A percentile compares a stretch with the other conserved stretches of the same genome.
phyloP scores from a whole-genome alignment of 169 alveolate species.

The Theileria luwenshuni region DNA sequence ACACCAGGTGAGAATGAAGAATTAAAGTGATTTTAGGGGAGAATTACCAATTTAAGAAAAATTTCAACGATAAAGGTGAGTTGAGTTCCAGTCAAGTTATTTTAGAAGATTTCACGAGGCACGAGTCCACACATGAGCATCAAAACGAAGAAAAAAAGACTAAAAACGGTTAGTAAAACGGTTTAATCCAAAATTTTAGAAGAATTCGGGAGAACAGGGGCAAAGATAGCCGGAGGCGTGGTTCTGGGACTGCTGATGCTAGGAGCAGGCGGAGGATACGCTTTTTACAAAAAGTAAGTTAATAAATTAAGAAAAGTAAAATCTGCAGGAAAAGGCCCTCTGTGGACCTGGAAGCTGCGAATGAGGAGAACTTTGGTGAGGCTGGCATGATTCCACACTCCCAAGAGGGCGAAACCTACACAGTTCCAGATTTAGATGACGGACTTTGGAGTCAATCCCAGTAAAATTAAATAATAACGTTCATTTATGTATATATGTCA shows the following conservation, averaged over 20 bases:
- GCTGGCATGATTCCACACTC: conserved; percentile 32
- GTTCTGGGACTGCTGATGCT: conserved; percentile 43
- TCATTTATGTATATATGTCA: conserved; percentile 29
- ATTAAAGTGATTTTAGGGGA: too few species aligned
- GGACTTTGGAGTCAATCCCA: conserved; percentile 68
- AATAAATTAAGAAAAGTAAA: not conserved
- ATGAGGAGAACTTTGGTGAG: conserved; percentile 48
- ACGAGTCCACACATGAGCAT: not conserved
- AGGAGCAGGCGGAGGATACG: conserved; percentile 70
- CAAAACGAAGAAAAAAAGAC: not conserved
- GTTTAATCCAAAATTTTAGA: not conserved
- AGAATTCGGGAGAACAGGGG: conserved; percentile 31
- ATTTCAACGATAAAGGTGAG: not conserved
- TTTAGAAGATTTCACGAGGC: not conserved
- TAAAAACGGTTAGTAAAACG: not conserved
- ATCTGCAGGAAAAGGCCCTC: conserved; percentile 4
- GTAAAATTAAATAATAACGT: conserved; percentile 13
- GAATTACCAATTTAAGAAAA: too few species aligned
- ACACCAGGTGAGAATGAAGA: too few species aligned
- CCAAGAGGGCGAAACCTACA: conserved; percentile 61
- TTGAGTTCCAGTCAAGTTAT: not conserved
- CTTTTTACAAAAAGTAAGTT: conserved; percentile 59
- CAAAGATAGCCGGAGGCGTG: conserved; percentile 71
- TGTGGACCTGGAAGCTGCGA: conserved; percentile 6
- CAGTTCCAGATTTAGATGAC: conserved; percentile 68